A percentile compares a stretch with the other conserved stretches of the same genome.
phyloP scores from a whole-genome alignment of 805 yeast species.

The Wickerhamiella siamensis region DNA sequence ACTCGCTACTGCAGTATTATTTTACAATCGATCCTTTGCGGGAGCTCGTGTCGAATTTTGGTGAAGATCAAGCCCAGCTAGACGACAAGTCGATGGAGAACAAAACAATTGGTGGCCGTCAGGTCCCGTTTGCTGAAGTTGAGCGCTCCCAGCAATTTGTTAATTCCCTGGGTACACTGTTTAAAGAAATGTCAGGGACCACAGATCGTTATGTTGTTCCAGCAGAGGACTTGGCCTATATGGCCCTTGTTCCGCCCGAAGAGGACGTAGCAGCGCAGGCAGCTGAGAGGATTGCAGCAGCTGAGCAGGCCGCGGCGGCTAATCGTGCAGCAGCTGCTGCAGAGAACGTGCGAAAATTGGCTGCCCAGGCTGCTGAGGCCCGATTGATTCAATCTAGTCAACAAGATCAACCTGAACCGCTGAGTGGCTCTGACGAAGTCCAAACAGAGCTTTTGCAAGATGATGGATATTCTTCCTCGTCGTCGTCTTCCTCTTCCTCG shows the following conservation, averaged over 20 bases:
- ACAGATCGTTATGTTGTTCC: constrained; percentile 60
- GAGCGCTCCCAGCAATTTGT: constrained; percentile 72
- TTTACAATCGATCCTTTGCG: constrained; percentile 76
- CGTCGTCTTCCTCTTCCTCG: neutral
- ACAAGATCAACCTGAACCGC: neutral
- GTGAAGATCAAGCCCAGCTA: neutral
- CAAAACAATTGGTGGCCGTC: constrained; percentile 79
- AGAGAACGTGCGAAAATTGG: neutral
- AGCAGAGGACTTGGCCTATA: constrained; percentile 65
- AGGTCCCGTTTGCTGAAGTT: constrained; percentile 64
- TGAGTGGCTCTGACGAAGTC: neutral
- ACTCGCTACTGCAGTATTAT: constrained; percentile 80
- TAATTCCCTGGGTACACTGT: constrained; percentile 54
- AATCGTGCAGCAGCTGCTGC: neutral
- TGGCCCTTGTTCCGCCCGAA: constrained; percentile 44
- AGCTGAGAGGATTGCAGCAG: neutral
- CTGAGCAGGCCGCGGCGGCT: neutral
- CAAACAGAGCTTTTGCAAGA: neutral
- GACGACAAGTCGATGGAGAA: constrained; percentile 8
- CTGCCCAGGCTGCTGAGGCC: no score
- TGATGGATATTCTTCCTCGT: neutral
- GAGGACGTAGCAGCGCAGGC: constrained; percentile 16
- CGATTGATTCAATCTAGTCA: no score
- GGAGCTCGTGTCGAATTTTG: constrained; percentile 21
- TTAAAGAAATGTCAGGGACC: constrained; percentile 52